Percentiles rank a stretch among this genome's conserved stretches.
phyloP scores from a whole-genome alignment of 202 grass and related monocot genomes.

The Bolboschoenoplectus hybrid region DNA sequence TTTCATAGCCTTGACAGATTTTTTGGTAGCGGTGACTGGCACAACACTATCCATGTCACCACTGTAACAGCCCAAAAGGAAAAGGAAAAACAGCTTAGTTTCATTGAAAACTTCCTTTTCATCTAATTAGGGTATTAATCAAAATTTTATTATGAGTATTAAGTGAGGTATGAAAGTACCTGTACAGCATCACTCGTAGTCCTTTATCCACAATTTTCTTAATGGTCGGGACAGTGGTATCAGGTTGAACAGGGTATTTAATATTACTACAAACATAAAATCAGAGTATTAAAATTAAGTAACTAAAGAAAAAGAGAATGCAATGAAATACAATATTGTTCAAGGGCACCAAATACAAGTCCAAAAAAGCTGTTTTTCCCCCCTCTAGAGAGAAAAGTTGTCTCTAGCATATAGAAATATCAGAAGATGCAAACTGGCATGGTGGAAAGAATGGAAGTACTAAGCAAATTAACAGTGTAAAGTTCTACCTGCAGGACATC shows the following conservation, averaged over 20 bases:
- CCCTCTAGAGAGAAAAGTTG: not conserved
- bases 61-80: constrained; percentile 30
- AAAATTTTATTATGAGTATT: not conserved
- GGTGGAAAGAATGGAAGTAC: not conserved
- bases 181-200: constrained; percentile 54
- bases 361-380: not conserved
- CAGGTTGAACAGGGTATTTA: not conserved
- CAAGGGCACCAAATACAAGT: not conserved
- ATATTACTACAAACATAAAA: constrained; percentile 23
- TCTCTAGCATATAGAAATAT: not conserved
- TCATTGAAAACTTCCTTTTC: not conserved
- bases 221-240: constrained; percentile 45
- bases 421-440: not conserved
- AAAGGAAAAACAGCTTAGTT: not conserved
- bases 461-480: not conserved
- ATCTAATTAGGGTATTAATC: not conserved
- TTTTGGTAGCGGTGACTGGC: constrained; percentile 45
- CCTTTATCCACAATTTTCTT: constrained; percentile 38
- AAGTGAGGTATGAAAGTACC: constrained; percentile 32
- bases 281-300: not conserved
- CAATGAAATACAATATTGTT: not conserved
- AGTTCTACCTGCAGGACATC: constrained; percentile 47
- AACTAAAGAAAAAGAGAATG: not conserved
- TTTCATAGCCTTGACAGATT: constrained; percentile 45
- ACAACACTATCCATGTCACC: constrained; percentile 57